A percentile compares a stretch with the other conserved stretches of the same genome.
Evolutionary conservation across 139 green algal species (phyloP).

Genomic region (Chlamydomonas urium): DNA sequence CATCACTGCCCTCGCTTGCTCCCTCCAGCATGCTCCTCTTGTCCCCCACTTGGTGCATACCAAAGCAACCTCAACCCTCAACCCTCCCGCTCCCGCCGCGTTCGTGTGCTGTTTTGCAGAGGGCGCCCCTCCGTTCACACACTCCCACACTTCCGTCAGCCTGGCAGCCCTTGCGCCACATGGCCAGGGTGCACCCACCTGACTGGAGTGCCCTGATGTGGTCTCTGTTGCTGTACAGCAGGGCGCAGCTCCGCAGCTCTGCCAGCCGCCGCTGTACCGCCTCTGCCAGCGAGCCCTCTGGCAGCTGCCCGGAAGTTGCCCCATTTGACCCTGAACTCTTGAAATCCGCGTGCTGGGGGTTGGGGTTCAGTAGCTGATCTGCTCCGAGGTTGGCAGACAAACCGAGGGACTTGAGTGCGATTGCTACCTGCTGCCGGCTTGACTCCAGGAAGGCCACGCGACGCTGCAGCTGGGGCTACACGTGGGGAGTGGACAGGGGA

Average conservation of each 20-base stretch:
- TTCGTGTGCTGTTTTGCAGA: no score
- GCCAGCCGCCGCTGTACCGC: constrained; percentile 12
- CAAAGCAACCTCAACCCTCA: background rate
- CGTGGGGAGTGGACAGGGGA: no score
- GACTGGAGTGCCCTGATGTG: constrained; percentile 59
- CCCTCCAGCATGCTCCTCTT: no score
- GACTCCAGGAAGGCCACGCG: constrained; percentile 67
- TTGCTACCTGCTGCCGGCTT: constrained; percentile 70
- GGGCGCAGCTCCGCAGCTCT: constrained; percentile 48
- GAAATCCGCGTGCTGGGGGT: no score
- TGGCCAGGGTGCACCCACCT: constrained; percentile 6
- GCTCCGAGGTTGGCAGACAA: constrained; percentile 19
- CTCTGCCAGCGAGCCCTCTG: no score
- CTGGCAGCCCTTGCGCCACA: background rate
- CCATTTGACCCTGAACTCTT: no score
- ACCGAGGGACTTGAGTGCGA: constrained; percentile 61
- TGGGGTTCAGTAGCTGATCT: constrained; percentile 5
- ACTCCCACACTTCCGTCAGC: background rate
- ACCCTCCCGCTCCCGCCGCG: no score
- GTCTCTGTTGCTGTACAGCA: constrained; percentile 63
- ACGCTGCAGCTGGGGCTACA: constrained; percentile 32
- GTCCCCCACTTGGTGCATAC: background rate
- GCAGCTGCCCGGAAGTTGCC: no score
- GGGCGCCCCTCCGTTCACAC: background rate
- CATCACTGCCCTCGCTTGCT: no score